These are phyloP conservation scores for Hydnomerulius pinastri DNA, from an alignment of 768 basidiomycete species.

Conservation along the genomic window DNA sequence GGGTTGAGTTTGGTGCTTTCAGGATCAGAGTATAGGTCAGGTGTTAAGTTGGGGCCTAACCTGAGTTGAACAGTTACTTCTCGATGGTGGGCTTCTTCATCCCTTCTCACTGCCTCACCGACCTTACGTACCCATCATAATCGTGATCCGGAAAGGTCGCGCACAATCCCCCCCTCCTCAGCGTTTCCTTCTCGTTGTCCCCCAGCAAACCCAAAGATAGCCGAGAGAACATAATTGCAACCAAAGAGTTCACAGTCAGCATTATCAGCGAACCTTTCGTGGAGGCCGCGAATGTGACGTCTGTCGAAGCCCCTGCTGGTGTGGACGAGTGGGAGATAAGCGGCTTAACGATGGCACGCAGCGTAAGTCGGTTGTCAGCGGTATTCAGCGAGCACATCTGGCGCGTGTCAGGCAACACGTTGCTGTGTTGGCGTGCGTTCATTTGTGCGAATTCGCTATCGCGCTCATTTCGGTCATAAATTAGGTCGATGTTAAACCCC, in stretches of 20 bases:
- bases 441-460: slow-evolving; percentile 5
- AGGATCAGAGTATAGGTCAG: slow-evolving; percentile 1
- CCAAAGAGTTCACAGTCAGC: slow-evolving; percentile 70
- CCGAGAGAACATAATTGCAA: slow-evolving; percentile 61
- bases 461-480: slow-evolving; percentile 12
- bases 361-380: slow-evolving; percentile 42
- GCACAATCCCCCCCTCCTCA: slow-evolving; percentile 66
- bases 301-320: slow-evolving; percentile 54
- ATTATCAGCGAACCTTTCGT: slow-evolving; percentile 69
- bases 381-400: slow-evolving; percentile 6
- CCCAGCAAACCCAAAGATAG: slow-evolving; percentile 57
- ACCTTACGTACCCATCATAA: slow-evolving; percentile 10
- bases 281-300: slow-evolving; percentile 57
- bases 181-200: slow-evolving; percentile 56
- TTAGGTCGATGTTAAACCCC: slow-evolving; percentile 50
- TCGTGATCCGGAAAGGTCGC: slow-evolving; percentile 39
- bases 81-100: slow-evolving; percentile 47
- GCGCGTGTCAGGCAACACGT: slow-evolving; percentile 15
- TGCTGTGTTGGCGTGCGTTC: background rate
- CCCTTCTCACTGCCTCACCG: slow-evolving; percentile 17
- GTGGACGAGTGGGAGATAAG: slow-evolving; percentile 62
- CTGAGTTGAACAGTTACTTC: slow-evolving; percentile 49
- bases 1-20: slow-evolving; percentile 24
- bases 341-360: slow-evolving; percentile 54
- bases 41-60: slow-evolving; percentile 8